A percentile compares a stretch with the other conserved stretches of the same genome.
phyloP scores from a whole-genome alignment of 345 rosid genomes.

The Salix exigua region DNA sequence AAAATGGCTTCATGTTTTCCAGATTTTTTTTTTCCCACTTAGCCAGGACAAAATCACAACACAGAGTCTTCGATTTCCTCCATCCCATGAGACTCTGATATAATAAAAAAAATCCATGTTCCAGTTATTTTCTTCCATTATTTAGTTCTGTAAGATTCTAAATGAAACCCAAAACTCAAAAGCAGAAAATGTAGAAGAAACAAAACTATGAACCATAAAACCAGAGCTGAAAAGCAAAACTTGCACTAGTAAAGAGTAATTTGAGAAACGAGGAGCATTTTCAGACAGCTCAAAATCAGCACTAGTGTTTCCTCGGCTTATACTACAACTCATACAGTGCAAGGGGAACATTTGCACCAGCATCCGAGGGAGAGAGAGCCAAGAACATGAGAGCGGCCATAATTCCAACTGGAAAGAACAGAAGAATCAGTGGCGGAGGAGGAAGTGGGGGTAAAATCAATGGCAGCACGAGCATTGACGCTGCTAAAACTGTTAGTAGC shows the following conservation, averaged over 20 bases:
- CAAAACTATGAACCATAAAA: not conserved
- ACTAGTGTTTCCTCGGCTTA: not conserved
- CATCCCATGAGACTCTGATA: too few relatives aligned
- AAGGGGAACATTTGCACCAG: slow-evolving; percentile 7
- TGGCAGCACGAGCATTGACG: slow-evolving; percentile 51
- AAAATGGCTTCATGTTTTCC: not conserved
- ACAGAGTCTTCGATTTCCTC: too few relatives aligned
- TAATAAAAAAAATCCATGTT: too few relatives aligned
- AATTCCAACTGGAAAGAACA: slow-evolving; percentile 58
- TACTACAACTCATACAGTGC: not conserved
- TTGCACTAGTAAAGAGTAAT: not conserved
- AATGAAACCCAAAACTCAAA: not conserved
- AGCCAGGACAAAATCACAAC: not conserved
- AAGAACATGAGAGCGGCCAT: slow-evolving; percentile 64
- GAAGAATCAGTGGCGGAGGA: slow-evolving; percentile 55
- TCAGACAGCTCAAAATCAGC: not conserved
- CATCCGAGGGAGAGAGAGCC: slow-evolving; percentile 49
- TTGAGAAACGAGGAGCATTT: not conserved
- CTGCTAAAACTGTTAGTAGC: slow-evolving; percentile 36
- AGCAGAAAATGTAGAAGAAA: not conserved
- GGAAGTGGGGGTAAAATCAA: slow-evolving; percentile 66
- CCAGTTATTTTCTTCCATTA: too few relatives aligned
- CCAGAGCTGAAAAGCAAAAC: not conserved
- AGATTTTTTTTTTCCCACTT: not conserved
- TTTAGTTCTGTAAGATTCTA: not conserved